phyloP scores from a whole-genome alignment of 139 green algal species.

The Closterium sp. region DNA sequence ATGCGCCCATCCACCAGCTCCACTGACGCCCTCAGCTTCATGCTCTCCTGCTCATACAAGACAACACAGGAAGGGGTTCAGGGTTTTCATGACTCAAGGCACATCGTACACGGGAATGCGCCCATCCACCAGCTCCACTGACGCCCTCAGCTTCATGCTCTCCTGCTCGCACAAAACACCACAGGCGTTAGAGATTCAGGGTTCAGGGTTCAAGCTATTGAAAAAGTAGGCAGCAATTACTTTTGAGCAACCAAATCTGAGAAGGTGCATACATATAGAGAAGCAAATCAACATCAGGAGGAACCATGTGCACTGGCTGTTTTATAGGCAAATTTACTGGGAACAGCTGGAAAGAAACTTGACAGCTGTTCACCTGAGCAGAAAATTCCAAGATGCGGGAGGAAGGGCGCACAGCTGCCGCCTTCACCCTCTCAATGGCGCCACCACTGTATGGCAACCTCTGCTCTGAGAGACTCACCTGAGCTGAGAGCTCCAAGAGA shows the following conservation, averaged over 20 bases:
- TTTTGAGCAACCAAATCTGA: too few species aligned
- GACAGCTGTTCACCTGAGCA: too few species aligned
- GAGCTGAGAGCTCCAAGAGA: not conserved
- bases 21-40: conserved; percentile 1
- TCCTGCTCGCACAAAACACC: not conserved
- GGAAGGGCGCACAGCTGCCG: not conserved
- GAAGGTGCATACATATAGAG: too few species aligned
- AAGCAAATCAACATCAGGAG: too few species aligned
- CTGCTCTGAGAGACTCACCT: not conserved
- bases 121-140: conserved; percentile 4
- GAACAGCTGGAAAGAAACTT: too few species aligned
- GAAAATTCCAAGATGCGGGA: not conserved
- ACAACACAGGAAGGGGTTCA: not conserved
- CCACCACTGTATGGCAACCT: not conserved
- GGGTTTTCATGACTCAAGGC: not conserved
- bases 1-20: not conserved
- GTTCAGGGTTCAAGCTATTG: not conserved
- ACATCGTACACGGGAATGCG: not conserved
- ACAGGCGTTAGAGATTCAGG: not conserved
- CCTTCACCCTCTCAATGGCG: not conserved
- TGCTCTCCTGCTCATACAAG: not conserved
- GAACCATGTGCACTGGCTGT: too few species aligned
- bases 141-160: conserved; percentile 4
- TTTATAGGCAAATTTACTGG: too few species aligned
- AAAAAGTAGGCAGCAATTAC: too few species aligned